These are phyloP conservation scores for Phytophthora colocasiae DNA, from an alignment of 352 stramenopile genomes.

Conservation along the genomic window DNA sequence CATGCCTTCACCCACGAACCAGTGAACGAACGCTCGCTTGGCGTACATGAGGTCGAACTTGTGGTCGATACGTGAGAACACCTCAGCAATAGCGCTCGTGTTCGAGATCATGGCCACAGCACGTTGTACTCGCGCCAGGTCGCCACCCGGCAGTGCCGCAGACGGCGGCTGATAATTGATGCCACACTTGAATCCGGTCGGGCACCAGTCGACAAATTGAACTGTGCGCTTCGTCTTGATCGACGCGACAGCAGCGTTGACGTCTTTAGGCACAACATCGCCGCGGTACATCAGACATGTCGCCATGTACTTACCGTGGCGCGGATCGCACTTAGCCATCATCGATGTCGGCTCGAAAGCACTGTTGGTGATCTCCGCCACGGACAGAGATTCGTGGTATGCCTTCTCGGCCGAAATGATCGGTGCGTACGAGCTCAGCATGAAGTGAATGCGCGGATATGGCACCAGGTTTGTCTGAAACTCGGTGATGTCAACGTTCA, in stretches of 20 bases:
- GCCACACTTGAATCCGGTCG: conserved; percentile 98
- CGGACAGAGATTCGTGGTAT: conserved; percentile 96
- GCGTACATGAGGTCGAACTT: conserved; percentile 94
- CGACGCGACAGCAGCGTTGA: conserved; percentile 96
- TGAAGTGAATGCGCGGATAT: conserved; percentile 99
- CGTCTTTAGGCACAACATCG: conserved; percentile 94
- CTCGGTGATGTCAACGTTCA: conserved; percentile 99
- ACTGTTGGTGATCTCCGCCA: conserved; percentile 98
- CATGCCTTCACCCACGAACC: conserved; percentile 99
- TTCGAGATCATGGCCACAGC: conserved; percentile 99
- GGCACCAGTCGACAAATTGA: conserved; percentile 99
- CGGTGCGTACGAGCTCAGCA: conserved; percentile 97
- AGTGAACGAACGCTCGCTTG: conserved; percentile 95
- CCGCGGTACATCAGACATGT: conserved; percentile 98
- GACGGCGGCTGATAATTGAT: conserved; percentile 99
- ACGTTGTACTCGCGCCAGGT: conserved; percentile 97
- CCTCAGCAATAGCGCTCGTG: conserved; percentile 98
- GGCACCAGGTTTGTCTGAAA: conserved; percentile 99
- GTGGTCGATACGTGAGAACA: conserved; percentile 97
- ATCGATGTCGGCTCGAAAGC: conserved; percentile 97
- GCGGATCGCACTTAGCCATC: conserved; percentile 98
- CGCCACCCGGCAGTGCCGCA: conserved; percentile 95
- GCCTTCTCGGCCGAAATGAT: conserved; percentile 93
- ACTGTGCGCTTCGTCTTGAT: conserved; percentile 99
- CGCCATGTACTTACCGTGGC: conserved; percentile 90